A percentile compares a stretch with the other conserved stretches of the same genome.
These are phyloP conservation scores for Paramecium octaurelia DNA, from an alignment of 73 alveolate species.

Conservation along the genomic window DNA sequence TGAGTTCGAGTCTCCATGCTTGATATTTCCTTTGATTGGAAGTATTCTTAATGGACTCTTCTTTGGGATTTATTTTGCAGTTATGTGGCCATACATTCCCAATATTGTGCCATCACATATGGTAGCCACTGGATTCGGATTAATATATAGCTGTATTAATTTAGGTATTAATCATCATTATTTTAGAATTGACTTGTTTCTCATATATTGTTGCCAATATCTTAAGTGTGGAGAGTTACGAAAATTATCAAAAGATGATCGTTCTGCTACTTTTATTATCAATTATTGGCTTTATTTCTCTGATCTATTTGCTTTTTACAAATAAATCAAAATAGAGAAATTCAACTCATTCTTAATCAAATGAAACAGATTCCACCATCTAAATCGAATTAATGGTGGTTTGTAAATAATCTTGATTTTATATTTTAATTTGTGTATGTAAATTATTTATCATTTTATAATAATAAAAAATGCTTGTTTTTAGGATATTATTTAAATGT, in stretches of 20 bases:
- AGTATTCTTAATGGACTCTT: slow-evolving; percentile 74
- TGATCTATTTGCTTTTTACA: not conserved
- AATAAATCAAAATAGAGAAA: not conserved
- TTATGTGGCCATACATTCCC: slow-evolving; percentile 85
- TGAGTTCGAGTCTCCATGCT: slow-evolving; percentile 48
- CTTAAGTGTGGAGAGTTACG: not conserved
- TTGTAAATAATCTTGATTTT: not conserved
- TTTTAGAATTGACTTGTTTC: not conserved
- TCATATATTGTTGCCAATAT: not conserved
- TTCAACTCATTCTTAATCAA: not conserved
- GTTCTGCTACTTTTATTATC: not conserved
- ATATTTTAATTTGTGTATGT: not conserved
- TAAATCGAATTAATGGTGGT: not conserved
- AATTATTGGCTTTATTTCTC: not conserved
- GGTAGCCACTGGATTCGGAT: slow-evolving; percentile 89
- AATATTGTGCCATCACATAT: slow-evolving; percentile 69
- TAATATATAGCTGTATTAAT: slow-evolving; percentile 75
- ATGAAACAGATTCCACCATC: not conserved
- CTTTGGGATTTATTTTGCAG: slow-evolving; percentile 79
- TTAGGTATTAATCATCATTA: not conserved
- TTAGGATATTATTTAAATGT: no score
- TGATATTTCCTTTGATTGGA: slow-evolving; percentile 61
- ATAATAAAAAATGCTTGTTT: no score
- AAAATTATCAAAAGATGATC: not conserved
- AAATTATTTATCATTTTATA: not conserved